Percentiles rank a stretch among this genome's conserved stretches.
These are phyloP conservation scores for Talaromyces thailandensis DNA, from an alignment of 495 filamentous ascomycete genomes.

Conservation along the genomic window DNA sequence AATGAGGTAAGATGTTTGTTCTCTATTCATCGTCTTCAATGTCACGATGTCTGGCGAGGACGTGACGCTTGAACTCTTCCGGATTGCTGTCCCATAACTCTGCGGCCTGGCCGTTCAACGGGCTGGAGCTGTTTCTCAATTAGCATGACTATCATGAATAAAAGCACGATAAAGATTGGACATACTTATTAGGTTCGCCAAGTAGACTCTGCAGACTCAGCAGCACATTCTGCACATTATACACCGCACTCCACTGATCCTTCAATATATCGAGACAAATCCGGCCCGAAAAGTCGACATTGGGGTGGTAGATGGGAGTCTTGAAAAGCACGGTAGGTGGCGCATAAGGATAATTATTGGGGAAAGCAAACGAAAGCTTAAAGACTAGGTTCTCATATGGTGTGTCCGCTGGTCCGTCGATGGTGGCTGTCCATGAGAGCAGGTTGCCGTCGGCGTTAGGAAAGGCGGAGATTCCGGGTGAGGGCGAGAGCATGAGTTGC, in stretches of 20 bases:
- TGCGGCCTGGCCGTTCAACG: constrained; percentile 91
- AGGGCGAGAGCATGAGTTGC: constrained; percentile 91
- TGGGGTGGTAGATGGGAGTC: constrained; percentile 90
- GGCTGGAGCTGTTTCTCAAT: constrained; percentile 60
- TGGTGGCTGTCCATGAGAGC: constrained; percentile 84
- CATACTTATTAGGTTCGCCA: constrained; percentile 96
- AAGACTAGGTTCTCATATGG: constrained; percentile 83
- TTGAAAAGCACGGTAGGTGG: constrained; percentile 91
- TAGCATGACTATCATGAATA: not conserved
- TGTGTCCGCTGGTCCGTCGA: constrained; percentile 83
- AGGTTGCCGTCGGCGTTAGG: constrained; percentile 86
- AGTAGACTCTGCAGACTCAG: constrained; percentile 91
- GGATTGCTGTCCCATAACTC: constrained; percentile 91
- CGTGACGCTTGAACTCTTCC: constrained; percentile 72
- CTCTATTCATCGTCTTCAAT: constrained; percentile 45
- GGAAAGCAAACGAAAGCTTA: constrained; percentile 90
- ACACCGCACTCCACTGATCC: constrained; percentile 94
- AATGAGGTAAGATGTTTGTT: not conserved
- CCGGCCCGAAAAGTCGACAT: constrained; percentile 84
- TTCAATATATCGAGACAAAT: constrained; percentile 97
- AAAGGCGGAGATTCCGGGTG: constrained; percentile 92
- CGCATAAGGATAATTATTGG: constrained; percentile 85
- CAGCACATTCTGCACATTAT: constrained; percentile 88
- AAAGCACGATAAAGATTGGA: not conserved
- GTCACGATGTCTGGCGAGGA: constrained; percentile 56